Evolutionary conservation across 2,329 filamentous ascomycete genomes (phyloP), one percentile per base, ranked within the genome.

Genomic region (Basipetospora chlamydospora): DNA sequence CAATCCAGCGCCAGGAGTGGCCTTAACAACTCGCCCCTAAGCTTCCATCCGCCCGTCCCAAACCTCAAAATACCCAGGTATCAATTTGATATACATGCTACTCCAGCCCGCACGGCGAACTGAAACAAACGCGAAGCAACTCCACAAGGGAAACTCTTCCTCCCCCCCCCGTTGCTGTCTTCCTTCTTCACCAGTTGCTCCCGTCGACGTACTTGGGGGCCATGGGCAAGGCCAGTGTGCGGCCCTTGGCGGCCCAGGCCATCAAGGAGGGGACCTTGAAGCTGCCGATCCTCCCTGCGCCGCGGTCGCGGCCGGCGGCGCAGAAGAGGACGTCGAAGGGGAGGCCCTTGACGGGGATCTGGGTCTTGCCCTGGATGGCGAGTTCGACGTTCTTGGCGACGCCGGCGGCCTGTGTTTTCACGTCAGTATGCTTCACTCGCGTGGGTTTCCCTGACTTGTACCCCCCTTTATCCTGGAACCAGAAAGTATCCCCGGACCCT

Each of bases 311-410:
- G 26, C 69, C 69, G 6, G 59, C 60, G 7, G 66, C 49, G 42
- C 65, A 63, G 29, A 66, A 53, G 42, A 70, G 49, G 28, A 65
- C 51, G 43, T 72, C 68, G 23, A 70, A 49, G 1, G 63, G 61
- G 34, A 67, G 49, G 5, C 56, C 57, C 50, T 64, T 69, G 41
- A 67, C 63, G 6, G 51, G 43, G 3, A 52, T 41, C 13, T 66
- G 64, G 11, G 48, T 39, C 51, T 64, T 64, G 41, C 57, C 63
- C 38, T 55, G 55, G 16, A 72, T 50, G 4, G 50, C 57, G 11
- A 62, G 56, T n/a, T 63, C 62, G 35, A 73, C 55, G 46, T 73
- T 73, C 54, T 65, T 68, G 32, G 56, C 63, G 3, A 71, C 66
- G 21, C 63, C 63, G 15, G 59, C 59, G 3, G 67, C 66, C 63